phyloP scores from a whole-genome alignment of 1,139 yeast genomes.

The Meyerozyma guilliermondii region DNA sequence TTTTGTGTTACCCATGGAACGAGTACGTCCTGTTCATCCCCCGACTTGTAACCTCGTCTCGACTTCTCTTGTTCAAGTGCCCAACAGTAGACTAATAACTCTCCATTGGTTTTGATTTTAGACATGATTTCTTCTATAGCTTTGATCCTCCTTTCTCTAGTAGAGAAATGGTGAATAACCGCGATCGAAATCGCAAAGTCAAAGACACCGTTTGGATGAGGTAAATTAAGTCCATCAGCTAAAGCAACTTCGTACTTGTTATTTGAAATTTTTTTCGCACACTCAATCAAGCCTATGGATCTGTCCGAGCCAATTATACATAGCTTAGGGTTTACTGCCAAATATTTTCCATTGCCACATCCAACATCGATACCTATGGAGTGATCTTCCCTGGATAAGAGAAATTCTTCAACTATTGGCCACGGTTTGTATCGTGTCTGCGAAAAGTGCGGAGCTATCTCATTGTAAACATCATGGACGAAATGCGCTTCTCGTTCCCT shows the following conservation, averaged over 20 bases:
- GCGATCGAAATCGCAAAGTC: slow-evolving; percentile 96
- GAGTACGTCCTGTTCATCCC: slow-evolving; percentile 87
- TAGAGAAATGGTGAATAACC: slow-evolving; percentile 93
- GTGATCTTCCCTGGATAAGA: slow-evolving; percentile 31
- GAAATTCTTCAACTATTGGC: slow-evolving; percentile 85
- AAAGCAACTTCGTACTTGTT: slow-evolving; percentile 41
- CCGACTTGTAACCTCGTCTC: slow-evolving; percentile 81
- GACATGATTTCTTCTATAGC: slow-evolving; percentile 69
- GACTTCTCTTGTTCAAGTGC: slow-evolving; percentile 89
- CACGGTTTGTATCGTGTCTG: slow-evolving; percentile 94
- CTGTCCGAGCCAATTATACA: slow-evolving; percentile 79
- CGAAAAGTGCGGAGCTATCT: slow-evolving; percentile 89
- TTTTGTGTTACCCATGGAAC: slow-evolving; percentile 89
- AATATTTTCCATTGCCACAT: slow-evolving; percentile 94
- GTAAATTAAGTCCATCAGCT: slow-evolving; percentile 72
- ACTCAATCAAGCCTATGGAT: slow-evolving; percentile 68
- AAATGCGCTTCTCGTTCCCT: slow-evolving; percentile 62
- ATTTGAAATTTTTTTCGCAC: slow-evolving; percentile 54
- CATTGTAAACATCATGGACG: slow-evolving; percentile 88
- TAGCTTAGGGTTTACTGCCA: slow-evolving; percentile 63
- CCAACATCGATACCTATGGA: slow-evolving; percentile 70
- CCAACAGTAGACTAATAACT: slow-evolving; percentile 86
- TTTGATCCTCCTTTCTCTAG: slow-evolving; percentile 66
- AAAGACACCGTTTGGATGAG: slow-evolving; percentile 55
- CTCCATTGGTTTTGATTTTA: slow-evolving; percentile 56